phyloP scores from a whole-genome alignment of 345 rosid species.

The Dipteronia dyeriana region DNA sequence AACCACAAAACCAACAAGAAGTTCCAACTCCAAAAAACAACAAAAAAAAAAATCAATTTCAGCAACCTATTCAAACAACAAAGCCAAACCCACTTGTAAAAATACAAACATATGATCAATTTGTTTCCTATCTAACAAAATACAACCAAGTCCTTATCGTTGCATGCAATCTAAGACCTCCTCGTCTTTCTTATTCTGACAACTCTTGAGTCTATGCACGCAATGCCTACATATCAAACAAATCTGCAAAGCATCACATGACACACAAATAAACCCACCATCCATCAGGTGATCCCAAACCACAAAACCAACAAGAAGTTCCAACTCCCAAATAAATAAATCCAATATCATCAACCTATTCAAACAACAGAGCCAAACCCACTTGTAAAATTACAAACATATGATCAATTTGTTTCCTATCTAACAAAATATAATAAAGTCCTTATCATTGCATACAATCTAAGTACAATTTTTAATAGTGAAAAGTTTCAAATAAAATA shows the following conservation, averaged over 20 bases:
- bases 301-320: not conserved
- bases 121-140: not conserved
- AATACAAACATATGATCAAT: not conserved
- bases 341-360: not conserved
- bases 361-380: not conserved
- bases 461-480: not conserved
- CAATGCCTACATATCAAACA: constrained; percentile 80
- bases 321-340: not conserved
- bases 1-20: not conserved
- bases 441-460: not conserved
- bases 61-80: not conserved
- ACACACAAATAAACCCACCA: constrained; percentile 17
- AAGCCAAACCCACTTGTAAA: not conserved
- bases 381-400: not conserved
- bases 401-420: not conserved
- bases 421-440: not conserved
- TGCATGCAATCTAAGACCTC: no score
- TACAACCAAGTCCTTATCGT: not conserved
- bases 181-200: constrained; percentile 66
- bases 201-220: constrained; percentile 86
- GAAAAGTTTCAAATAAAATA: not conserved
- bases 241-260: constrained; percentile 48
- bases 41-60: not conserved
- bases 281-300: not conserved
- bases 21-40: not conserved